Evolutionary conservation across 108 stramenopile genomes (phyloP).

Genomic region (Fragilaria crotonensis): DNA sequence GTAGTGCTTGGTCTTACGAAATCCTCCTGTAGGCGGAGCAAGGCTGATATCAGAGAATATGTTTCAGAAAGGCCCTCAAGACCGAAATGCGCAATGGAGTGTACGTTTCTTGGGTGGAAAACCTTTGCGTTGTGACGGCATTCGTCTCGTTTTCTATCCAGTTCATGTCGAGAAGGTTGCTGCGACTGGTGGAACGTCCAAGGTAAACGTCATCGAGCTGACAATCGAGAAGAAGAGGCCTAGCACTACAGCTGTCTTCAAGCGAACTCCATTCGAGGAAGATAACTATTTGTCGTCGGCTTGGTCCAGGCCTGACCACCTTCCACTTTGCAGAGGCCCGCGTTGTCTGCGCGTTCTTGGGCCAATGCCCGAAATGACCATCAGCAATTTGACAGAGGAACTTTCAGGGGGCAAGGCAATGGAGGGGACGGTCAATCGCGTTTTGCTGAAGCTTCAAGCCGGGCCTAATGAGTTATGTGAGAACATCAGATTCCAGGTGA

Average conservation of each 20-base stretch:
- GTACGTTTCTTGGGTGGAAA: constrained; percentile 54
- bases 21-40: constrained; percentile 35
- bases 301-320: constrained; percentile 55
- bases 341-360: constrained; percentile 61
- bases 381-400: constrained; percentile 55
- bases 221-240: constrained; percentile 24
- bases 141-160: constrained; percentile 36
- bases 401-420: constrained; percentile 44
- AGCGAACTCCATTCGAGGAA: constrained; percentile 63
- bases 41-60: constrained; percentile 64
- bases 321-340: constrained; percentile 56
- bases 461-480: constrained; percentile 41
- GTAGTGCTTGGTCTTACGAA: too few relatives aligned
- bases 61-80: constrained; percentile 23
- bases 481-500: constrained; percentile 41
- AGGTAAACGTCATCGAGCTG: constrained; percentile 24
- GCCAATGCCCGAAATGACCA: constrained; percentile 52
- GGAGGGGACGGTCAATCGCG: constrained; percentile 83
- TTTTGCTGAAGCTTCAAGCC: constrained; percentile 50
- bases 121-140: constrained; percentile 56
- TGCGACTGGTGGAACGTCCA: constrained; percentile 2
- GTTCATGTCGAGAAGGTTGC: constrained; percentile 13
- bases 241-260: constrained; percentile 16
- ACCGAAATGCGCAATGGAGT: constrained; percentile 21
- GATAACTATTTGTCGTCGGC: constrained; percentile 66